phyloP scores from a whole-genome alignment of 176 grass and related monocot genomes.

The Musa troglodytarum region DNA sequence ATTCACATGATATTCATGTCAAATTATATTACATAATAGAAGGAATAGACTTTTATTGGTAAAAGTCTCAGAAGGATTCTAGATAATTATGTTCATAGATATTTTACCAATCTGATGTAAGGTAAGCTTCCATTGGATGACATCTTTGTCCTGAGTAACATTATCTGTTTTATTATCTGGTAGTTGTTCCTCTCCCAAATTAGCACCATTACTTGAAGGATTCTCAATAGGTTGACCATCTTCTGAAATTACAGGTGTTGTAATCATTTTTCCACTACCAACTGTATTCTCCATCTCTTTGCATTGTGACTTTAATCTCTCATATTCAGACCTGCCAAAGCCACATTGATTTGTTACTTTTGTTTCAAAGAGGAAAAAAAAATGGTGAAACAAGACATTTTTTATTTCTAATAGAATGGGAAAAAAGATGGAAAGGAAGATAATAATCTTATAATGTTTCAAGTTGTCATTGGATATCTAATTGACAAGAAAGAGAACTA shows the following conservation, averaged over 20 bases:
- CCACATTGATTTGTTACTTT: slow-evolving; percentile 24
- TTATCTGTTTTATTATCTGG: slow-evolving; percentile 27
- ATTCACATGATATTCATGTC: no score
- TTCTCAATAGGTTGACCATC: slow-evolving; percentile 57
- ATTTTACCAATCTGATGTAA: slow-evolving; percentile 93
- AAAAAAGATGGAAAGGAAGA: neutral
- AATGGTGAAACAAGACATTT: neutral
- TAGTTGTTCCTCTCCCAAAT: slow-evolving; percentile 7
- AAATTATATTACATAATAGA: no score
- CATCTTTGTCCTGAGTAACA: slow-evolving; percentile 36
- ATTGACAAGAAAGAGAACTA: neutral
- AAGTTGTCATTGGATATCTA: neutral
- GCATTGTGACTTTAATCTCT: slow-evolving; percentile 77
- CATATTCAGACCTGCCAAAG: slow-evolving; percentile 77
- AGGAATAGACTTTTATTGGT: no score
- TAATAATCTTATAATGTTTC: neutral
- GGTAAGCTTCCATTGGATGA: slow-evolving; percentile 81
- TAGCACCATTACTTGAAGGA: slow-evolving; percentile 18
- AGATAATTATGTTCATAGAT: slow-evolving; percentile 1
- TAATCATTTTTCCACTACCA: slow-evolving; percentile 72
- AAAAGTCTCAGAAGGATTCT: neutral
- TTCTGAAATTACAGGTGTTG: slow-evolving; percentile 75
- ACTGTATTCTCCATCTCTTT: slow-evolving; percentile 78
- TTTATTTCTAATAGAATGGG: neutral
- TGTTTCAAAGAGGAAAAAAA: neutral